A percentile compares a stretch with the other conserved stretches of the same genome.
Conservation (phyloP, 75 land plant species). For the Azolla pinnata region DNA sequence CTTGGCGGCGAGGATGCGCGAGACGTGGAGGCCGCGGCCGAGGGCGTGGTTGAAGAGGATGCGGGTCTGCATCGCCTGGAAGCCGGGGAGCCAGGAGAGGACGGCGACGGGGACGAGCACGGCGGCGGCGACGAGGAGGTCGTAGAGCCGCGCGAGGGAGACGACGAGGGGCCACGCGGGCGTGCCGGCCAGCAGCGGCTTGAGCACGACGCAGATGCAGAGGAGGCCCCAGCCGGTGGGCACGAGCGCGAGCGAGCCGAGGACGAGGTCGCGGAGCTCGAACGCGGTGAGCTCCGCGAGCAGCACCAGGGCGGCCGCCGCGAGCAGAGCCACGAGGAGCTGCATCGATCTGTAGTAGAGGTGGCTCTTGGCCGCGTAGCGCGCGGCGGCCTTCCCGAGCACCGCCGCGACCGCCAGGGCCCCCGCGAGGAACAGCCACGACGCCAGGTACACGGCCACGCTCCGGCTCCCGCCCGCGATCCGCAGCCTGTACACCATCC, state of each 20-base stretch:
- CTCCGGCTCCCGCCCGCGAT: slow-evolving; percentile 24
- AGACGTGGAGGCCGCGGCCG: slow-evolving; percentile 35
- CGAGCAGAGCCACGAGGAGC: slow-evolving; percentile 2
- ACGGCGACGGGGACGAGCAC: slow-evolving; percentile 25
- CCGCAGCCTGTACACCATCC: slow-evolving; percentile 25
- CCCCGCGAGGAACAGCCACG: slow-evolving; percentile 12
- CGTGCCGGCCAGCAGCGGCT: slow-evolving; percentile 6
- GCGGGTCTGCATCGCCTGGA: slow-evolving; percentile 34
- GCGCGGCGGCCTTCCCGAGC: slow-evolving; percentile 9
- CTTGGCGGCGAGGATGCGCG: slow-evolving; percentile 15
- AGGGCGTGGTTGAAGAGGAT: slow-evolving; percentile 33
- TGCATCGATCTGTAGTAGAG: slow-evolving; percentile 16
- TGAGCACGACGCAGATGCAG: slow-evolving; percentile 11
- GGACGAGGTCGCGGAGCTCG: slow-evolving; percentile 11
- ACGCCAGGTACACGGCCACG: slow-evolving; percentile 17
- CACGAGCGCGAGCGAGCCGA: slow-evolving; percentile 23
- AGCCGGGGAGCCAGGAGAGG: slow-evolving; percentile 33
- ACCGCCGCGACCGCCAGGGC: slow-evolving; percentile 6
- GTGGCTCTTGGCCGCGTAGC: slow-evolving; percentile 9
- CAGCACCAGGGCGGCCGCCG: slow-evolving; percentile 10
- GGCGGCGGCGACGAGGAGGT: slow-evolving; percentile 15
- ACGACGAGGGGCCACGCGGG: slow-evolving; percentile 20
- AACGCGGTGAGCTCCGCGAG: slow-evolving; percentile 10
- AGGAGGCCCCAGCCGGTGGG: slow-evolving; percentile 31
- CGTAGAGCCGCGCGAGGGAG: slow-evolving; percentile 21